Base-by-base conservation (phyloP, 495 filamentous ascomycete genomes). In the Daldinia vernicosa region DNA sequence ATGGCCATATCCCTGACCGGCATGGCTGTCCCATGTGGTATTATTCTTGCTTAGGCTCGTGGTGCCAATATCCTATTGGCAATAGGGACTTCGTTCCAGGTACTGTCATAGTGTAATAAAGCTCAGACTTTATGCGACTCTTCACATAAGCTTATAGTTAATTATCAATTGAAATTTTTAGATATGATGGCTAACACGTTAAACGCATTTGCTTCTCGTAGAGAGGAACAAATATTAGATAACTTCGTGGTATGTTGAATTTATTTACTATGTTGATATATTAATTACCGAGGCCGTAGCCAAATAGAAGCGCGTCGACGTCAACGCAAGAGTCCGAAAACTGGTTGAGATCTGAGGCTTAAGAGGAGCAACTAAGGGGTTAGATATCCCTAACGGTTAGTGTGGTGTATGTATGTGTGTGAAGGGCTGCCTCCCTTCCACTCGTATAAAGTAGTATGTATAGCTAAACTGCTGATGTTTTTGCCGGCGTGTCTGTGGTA, bases 11-110 rank as follows among this genome's bases (percentile, higher is more conserved):
- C 69, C 63, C 59, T 67, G 64, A 47, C 37, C 55, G 22, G 30
- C 56, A 68, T 52, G 50, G 47, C 60, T 50, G 39, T 63, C 39
- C 50, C 39, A 66, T 45, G 68, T 66, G 56, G 57, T n/a, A 58
- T 28, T 61, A 37, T 28, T 40, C 33, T 50, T 15, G 35, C 15
- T 32, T 43, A 66, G 35, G 53, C 33, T 47, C 40, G 39, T 26
- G 58, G 43, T 24, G n/a, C 47, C 54, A 6, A n/a, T n/a, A n/a
- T n/a, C n/a, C n/a, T n/a, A n/a, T n/a, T n/a, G n/a, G n/a, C n/a
- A n/a, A n/a, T n/a, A n/a, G n/a, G n/a, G n/a, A n/a, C n/a, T n/a
- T n/a, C n/a, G n/a, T n/a, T n/a, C n/a, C n/a, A n/a, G n/a, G n/a
- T n/a, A 45, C 15, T 15, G 4, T n/a, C 7, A 39, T 39, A 39